Evolutionary conservation across 1,284 basidiomycete genomes (phyloP).

Genomic region (Leccinum pallidistipes): DNA sequence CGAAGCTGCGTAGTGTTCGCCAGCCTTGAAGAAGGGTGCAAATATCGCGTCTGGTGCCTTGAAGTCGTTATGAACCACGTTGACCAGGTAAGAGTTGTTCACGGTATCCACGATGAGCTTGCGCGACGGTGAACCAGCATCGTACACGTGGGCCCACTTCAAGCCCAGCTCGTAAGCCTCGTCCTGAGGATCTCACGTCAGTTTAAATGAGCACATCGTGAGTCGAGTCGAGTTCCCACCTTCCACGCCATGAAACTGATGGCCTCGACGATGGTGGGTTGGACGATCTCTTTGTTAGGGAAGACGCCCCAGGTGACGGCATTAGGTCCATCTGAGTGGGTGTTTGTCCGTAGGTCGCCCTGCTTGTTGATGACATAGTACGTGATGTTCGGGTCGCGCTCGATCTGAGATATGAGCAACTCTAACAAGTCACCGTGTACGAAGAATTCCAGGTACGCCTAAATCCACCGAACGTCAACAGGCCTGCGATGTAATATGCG

Average conservation of each 20-base stretch:
- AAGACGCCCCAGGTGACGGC: constrained; percentile 99
- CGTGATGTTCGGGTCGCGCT: constrained; percentile 87
- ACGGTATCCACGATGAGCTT: constrained; percentile 79
- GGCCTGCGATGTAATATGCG: background rate
- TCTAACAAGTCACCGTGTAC: constrained; percentile 75
- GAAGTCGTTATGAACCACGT: constrained; percentile 98
- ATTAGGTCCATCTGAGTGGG: constrained; percentile 89
- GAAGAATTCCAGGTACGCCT: constrained; percentile 99
- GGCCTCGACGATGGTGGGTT: constrained; percentile 97
- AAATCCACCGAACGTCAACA: background rate
- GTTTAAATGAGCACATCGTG: background rate
- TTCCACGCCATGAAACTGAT: constrained; percentile 98
- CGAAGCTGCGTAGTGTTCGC: constrained; percentile 54
- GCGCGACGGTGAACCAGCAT: constrained; percentile 72
- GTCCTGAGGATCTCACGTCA: constrained; percentile 52
- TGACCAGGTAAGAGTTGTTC: constrained; percentile 88
- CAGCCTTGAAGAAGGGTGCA: constrained; percentile 79
- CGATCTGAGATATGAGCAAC: constrained; percentile 81
- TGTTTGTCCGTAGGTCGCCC: constrained; percentile 94
- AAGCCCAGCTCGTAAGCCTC: constrained; percentile 95
- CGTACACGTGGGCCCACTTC: constrained; percentile 94
- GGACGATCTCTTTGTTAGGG: constrained; percentile 96
- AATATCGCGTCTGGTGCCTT: constrained; percentile 85
- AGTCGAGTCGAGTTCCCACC: constrained; percentile 40
- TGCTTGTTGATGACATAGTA: constrained; percentile 95